Evolutionary conservation across 2,329 filamentous ascomycete species (phyloP), one percentile per base, ranked within the genome.

Genomic region (Hortaea sp.): DNA sequence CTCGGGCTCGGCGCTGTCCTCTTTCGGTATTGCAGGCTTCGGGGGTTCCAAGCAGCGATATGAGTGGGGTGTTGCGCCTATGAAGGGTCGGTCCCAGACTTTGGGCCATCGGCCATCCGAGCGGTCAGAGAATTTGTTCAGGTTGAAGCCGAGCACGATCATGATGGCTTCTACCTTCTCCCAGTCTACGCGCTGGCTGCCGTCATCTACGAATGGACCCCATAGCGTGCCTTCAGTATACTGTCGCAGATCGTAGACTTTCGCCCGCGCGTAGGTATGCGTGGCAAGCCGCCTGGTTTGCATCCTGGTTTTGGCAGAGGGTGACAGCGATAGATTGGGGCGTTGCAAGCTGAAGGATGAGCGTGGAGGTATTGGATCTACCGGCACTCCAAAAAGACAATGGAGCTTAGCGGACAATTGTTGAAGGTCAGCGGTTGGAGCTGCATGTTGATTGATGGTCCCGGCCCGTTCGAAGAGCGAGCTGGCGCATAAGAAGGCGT

Each of bases 141-240:
- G 70, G 58, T 87, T 88, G 58, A 76, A 72, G 3, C 75, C 76
- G 3, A 89, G 63, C 2, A 83, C 78, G 3, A 88, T 69, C 71
- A 88, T 77, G 45, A 88, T 76, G 6, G 82, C 80, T 63, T 89
- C 85, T 7, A 88, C 67, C 66, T 85, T 86, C 63, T 89, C 84
- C 85, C 85, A 90, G 63, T 90, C 84, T 0, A 86, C 81, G 5
- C 66, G 63, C 44, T 72, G 73, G 2, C 70, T 73, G 1, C 75
- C 77, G 57, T 88, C 84, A 42, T 76, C 68, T 57, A 75, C 67
- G 56, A 86, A 89, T 0, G 85, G 85, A 0, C 85, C 85, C 84
- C 85, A 89, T 32, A 71, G 62, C 1, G 75, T 82, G 28, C 64
- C 61, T 1, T 67, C 61, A 0, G 76, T 83, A 62, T 87, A 85